Evolutionary conservation across 1,284 basidiomycete species (phyloP).

Genomic region (Ustilago hordei): DNA sequence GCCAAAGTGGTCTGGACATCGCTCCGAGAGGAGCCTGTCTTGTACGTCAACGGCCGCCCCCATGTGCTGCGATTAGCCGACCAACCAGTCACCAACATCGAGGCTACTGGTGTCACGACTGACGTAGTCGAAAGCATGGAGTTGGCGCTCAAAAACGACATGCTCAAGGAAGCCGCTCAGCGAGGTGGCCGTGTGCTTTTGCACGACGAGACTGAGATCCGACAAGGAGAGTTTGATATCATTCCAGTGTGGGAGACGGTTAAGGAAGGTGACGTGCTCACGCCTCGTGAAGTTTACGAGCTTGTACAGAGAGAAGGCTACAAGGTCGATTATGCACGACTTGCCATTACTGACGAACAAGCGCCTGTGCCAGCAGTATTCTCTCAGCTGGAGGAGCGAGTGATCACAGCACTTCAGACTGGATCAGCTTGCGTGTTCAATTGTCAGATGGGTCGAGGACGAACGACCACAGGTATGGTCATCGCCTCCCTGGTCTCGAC

Average conservation of each 20-base stretch:
- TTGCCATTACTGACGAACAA: conserved; percentile 69
- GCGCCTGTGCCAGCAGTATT: conserved; percentile 68
- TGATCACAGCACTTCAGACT: conserved; percentile 59
- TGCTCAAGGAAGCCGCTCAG: conserved; percentile 81
- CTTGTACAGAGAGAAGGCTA: conserved; percentile 64
- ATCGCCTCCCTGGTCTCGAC: conserved; percentile 66
- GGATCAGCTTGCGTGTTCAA: conserved; percentile 64
- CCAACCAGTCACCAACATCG: conserved; percentile 69
- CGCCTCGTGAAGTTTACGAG: conserved; percentile 78
- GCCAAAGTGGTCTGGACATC: conserved; percentile 65
- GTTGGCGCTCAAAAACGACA: conserved; percentile 85
- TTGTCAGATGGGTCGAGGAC: conserved; percentile 69
- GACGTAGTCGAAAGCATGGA: conserved; percentile 95
- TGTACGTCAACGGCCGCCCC: conserved; percentile 79
- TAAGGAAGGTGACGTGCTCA: conserved; percentile 87
- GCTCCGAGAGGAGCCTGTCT: conserved; percentile 66
- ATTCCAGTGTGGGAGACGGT: conserved; percentile 83
- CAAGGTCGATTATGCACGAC: conserved; percentile 66
- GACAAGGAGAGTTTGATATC: conserved; percentile 82
- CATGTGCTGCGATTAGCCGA: conserved; percentile 86
- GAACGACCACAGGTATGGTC: conserved; percentile 69
- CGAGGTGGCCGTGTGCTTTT: conserved; percentile 83
- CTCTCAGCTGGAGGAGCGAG: conserved; percentile 64
- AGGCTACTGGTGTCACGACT: conserved; percentile 89
- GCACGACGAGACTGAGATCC: conserved; percentile 95